Percentiles rank a stretch among this genome's conserved stretches.
phyloP scores from a whole-genome alignment of 2,329 filamentous ascomycete species.

The Aspergillus sp. region DNA sequence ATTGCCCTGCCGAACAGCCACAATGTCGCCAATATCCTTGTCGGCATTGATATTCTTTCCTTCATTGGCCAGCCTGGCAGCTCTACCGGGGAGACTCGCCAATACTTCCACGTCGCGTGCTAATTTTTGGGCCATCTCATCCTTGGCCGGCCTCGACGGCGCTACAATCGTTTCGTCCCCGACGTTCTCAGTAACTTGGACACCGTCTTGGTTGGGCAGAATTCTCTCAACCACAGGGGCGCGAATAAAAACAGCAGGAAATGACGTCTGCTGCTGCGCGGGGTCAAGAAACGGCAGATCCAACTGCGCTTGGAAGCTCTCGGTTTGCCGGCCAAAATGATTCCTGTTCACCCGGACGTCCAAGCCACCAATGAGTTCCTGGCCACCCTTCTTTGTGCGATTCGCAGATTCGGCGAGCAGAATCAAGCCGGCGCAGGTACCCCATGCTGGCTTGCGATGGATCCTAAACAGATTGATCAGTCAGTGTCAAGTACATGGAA shows the following conservation, averaged over 20 bases:
- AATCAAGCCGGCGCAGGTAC: slow-evolving; percentile 91
- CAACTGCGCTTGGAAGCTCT: slow-evolving; percentile 76
- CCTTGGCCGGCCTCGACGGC: slow-evolving; percentile 44
- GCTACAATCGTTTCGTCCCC: slow-evolving; percentile 49
- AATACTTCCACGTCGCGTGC: slow-evolving; percentile 50
- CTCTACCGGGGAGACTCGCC: slow-evolving; percentile 47
- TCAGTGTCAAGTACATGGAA: slow-evolving; percentile 8
- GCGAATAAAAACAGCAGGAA: slow-evolving; percentile 83
- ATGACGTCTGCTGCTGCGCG: slow-evolving; percentile 40
- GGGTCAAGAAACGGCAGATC: slow-evolving; percentile 59
- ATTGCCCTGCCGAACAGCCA: slow-evolving; percentile 84
- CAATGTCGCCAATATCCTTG: slow-evolving; percentile 57
- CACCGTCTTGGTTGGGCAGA: slow-evolving; percentile 45
- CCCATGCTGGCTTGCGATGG: slow-evolving; percentile 77
- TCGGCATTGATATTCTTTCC: slow-evolving; percentile 31
- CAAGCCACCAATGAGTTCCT: slow-evolving; percentile 86
- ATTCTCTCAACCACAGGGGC: slow-evolving; percentile 87
- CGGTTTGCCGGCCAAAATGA: slow-evolving; percentile 86
- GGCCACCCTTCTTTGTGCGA: slow-evolving; percentile 79
- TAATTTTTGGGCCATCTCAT: slow-evolving; percentile 37
- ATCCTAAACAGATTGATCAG: slow-evolving; percentile 43
- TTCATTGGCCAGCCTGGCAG: slow-evolving; percentile 41
- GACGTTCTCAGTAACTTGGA: slow-evolving; percentile 43
- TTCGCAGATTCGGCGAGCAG: slow-evolving; percentile 82
- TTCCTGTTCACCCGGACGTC: slow-evolving; percentile 88